These are phyloP conservation scores for Xerocomus cyaneibrunnescens DNA, from an alignment of 1,284 basidiomycete genomes.

Conservation along the genomic window DNA sequence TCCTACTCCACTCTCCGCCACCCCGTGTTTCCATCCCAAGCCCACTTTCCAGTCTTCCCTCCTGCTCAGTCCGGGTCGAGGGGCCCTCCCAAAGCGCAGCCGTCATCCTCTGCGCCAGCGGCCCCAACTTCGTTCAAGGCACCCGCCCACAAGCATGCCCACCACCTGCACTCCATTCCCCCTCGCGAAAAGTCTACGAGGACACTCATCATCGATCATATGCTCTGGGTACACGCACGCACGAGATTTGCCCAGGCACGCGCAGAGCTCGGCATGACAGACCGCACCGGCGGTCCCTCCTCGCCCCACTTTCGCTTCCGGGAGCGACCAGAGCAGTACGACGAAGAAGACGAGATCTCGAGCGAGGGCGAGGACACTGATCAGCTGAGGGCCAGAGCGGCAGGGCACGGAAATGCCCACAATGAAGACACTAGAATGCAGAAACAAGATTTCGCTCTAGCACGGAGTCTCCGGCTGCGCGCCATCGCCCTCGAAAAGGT, in stretches of 20 bases:
- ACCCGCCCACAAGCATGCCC: constrained; percentile 42
- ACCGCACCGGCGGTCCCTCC: constrained; percentile 64
- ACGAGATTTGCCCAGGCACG: constrained; percentile 80
- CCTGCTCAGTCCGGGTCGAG: constrained; percentile 12
- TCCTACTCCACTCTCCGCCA: constrained; percentile 29
- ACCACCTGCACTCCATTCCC: constrained; percentile 62
- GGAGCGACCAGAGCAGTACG: constrained; percentile 67
- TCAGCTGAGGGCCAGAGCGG: constrained; percentile 52
- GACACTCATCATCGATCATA: constrained; percentile 79
- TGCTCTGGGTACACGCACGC: constrained; percentile 77
- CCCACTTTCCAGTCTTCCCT: constrained; percentile 23
- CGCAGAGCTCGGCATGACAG: constrained; percentile 78
- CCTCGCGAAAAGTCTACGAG: constrained; percentile 76
- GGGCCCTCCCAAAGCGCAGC: constrained; percentile 7
- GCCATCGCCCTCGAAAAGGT: constrained; percentile 80
- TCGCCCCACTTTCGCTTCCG: constrained; percentile 57
- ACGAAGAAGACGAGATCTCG: constrained; percentile 63
- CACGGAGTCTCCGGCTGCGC: constrained; percentile 60
- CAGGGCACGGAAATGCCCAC: constrained; percentile 50
- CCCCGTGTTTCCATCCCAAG: constrained; percentile 19
- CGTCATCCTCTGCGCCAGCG: constrained; percentile 12
- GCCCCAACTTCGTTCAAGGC: constrained; percentile 29
- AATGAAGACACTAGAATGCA: constrained; percentile 57
- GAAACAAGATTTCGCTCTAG: constrained; percentile 59
- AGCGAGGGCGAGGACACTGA: constrained; percentile 64